Base-by-base conservation (phyloP, 2,329 filamentous ascomycete species). In the Botrytis fragariae region DNA sequence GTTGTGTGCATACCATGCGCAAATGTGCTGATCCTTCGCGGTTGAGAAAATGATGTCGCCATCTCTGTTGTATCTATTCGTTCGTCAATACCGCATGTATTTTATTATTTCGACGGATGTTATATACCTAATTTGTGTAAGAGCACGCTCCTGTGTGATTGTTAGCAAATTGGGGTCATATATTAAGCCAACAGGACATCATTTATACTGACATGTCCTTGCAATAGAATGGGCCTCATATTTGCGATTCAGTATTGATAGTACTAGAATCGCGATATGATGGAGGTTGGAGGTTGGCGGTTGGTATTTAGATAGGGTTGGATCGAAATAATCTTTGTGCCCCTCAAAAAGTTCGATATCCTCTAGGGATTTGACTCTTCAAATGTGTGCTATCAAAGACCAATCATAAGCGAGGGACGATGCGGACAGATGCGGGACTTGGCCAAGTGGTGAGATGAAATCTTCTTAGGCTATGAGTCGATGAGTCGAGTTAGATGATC, bases 11-110 rank as follows among this genome's bases (percentile, higher is more conserved):
- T 90, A 98, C 96, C 96, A 99, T 77, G 90, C 95, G 88, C 95
- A 97, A 81, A 98, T 94, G 82, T 97, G 90, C 85, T 98, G 95
- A 85, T 98, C 95, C 86, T 98, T 98, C 79, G 94, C 90, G 75
- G 94, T 93, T 77, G 95, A 97, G 87, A 98, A 98, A 83, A 98
- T 91, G 78, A 98, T 89, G 83, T 99, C 96, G 85, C 96, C 96
- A 86, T 99, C 96, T 84, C 90, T 90, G 85, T 95, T 97, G 86
- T 93, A 97, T 83, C 92, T 94, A 57, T 45, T 64, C 51, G 25
- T 65, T 10, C 51, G 73, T 80, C 73, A 80, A 76, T 74, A 72
- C 39, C 39, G 44, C 25, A 29, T 22, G 75, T 75, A 35, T 61
- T 72, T 37, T 42, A 63, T 71, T 72, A 64, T 70, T 73, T 64